Evolutionary conservation across 1,284 basidiomycete genomes (phyloP), one percentile per base, ranked within the genome.

Genomic region (Peniophora sp.): DNA sequence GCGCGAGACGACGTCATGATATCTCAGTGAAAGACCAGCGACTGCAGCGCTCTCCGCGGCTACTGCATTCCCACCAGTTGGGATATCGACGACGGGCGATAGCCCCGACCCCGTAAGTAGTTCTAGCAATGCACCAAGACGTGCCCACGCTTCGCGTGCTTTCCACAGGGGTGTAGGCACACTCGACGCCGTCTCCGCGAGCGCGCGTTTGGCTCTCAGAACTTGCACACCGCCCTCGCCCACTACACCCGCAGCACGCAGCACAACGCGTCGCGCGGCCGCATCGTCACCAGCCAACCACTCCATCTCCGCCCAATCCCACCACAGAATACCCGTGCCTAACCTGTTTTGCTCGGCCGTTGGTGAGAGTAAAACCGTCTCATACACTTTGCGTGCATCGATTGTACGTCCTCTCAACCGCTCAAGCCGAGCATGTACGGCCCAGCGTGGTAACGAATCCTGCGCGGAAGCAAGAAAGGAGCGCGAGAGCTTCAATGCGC

Each of bases 301-400:
- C 65, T 96, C 92, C 78, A 94, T 79, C 62, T 93, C 87, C 0
- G 87, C 89, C 91, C 92, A 97, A 47, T 87, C 81, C 70, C 85
- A 89, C 87, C 89, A 94, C 39, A 97, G 62, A 54, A 69, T 68
- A 17, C 73, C 69, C n/a, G 69, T 63, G 43, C 68, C 73, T 8
- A 62, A 56, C 22, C 66, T 61, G 8, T 60, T 64, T 2, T 63
- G 59, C 22, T 65, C 52, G 11, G 69, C 65, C 2, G 71, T 66
- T 0, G 76, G 68, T 3, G 70, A 69, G 50, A 71, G 69, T 27
- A 84, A 74, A 8, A 83, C 71, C 1, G 85, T 86, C 56, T 83
- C 74, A 65, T 93, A 97, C 2, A 97, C 79, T 58, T 92, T 92
- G 14, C 93, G 76, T 3, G 92, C 90, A 8, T 90, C 86, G 43